Base-by-base conservation (phyloP, 805 yeast species). In the Nakazawaea holstii region DNA sequence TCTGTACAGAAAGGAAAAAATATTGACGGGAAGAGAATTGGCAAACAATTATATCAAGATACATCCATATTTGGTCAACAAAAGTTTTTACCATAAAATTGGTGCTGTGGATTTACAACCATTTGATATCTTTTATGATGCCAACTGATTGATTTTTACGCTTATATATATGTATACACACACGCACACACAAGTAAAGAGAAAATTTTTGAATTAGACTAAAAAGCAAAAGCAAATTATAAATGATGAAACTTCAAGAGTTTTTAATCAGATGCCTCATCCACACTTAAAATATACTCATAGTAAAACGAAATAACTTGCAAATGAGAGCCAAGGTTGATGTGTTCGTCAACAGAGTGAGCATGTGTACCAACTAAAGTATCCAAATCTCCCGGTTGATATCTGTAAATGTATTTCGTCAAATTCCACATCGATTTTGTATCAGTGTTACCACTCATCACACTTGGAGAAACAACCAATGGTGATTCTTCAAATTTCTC, bases 41-140 rank as follows among this genome's bases (percentile, higher is more conserved):
- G 69, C 83, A 8, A 67, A 72, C 28, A 87, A 86, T 60, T 91
- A 84, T 66, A 73, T 78, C 59, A 62, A 68, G 42, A 65, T 87
- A 47, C 98, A 94, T 59, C 92, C 94, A 1, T 90, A 85, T 54
- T 64, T 89, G 42, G 82, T 99, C 64, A 80, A 84, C 38, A 81
- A 90, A 53, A 80, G 90, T 35, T 68, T 82, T 36, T 87, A 80
- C 59, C 99, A 94, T 65, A 77, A 96, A 57, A 70, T 76, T 48
- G 91, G 94, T n/a, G 53, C 65, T 24, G 61, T 80, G 2, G 47
- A 48, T 27, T 26, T 43, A 31, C 30, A 42, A 17, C 24, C 20
- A 13, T 48, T 48, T 26, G 50, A 48, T n/a, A 35, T 48, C 17
- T 48, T 48, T 33, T 48, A 48, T 20, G 50, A 48, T n/a, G 45